Evolutionary conservation across 2,329 filamentous ascomycete genomes (phyloP), one percentile per base, ranked within the genome.

Genomic region (Cladophialophora psammophila): DNA sequence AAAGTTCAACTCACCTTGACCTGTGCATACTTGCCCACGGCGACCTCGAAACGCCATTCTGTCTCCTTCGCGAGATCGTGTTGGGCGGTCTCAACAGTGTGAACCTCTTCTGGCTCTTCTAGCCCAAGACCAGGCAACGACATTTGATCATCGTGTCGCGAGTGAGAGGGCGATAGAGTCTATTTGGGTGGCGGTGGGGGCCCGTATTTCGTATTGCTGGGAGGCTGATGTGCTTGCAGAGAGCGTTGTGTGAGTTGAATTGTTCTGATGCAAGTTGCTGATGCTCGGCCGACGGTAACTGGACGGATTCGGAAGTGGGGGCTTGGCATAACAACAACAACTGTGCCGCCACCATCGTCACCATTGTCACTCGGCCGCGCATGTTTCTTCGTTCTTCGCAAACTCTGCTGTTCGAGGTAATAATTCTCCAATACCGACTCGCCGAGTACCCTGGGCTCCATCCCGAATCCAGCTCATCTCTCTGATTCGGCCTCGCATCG

Each of bases 21-120:
- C 71, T 84, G 80, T 45, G 87, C 78, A 13, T 80, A 82, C 57
- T 79, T 80, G 13, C 82, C 83, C 70, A 83, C 82, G 10, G 89
- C 85, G 53, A 92, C 88, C 75, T 92, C 86, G 80, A 94, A 94
- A 59, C 91, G 87, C 88, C 91, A 94, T 84, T 94, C 91, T 74
- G 87, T 89, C 71, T 86, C 87, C 63, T 87, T 85, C 59, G 84
- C 81, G 69, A 94, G 86, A 70, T 80, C 81, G 67, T 86, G 82
- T 59, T 84, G 77, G 34, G 79, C 77, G 48, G 78, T 78, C 55
- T 80, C 78, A 69, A 77, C 74, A 42, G 74, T 76, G 67, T 74
- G 74, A 34, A 65, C 65, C 63, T 79, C 79, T 79, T 88, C 88
- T 74, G 87, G 82, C 68, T 87, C 86, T 62, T 89, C 87, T 76